Base-by-base conservation (phyloP, 2,329 filamentous ascomycete genomes). In the Aspergillus tamarii region DNA sequence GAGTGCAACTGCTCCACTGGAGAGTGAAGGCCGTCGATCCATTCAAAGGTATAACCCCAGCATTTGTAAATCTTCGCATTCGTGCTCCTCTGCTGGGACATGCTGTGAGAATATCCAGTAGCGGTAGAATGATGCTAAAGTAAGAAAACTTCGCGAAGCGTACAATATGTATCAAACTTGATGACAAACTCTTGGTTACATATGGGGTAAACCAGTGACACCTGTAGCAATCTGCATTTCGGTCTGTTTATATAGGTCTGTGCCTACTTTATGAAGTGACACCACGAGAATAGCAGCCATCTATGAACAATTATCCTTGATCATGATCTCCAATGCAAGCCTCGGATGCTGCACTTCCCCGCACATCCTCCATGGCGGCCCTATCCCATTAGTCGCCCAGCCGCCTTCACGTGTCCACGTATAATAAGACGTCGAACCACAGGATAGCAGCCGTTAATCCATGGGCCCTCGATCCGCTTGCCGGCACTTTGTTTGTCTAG, bases 1-100 rank as follows among this genome's bases (percentile, higher is more conserved):
- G 85, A 85, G 60, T 84, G 77, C 45, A 89, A 78, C 70, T 92
- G 80, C 60, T 89, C 84, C 8, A 81, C 76, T 1, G 85, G 86
- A 21, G 87, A 78, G 74, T 94, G 91, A 4, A 88, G 76, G 7
- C 45, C 45, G 23, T 84, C 74, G 1, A 90, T 91, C 83, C 90
- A 89, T 69, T 88, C 84, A 73, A 94, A 93, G 8, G 83, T 84
- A 71, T 91, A 86, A 23, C 86, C 89, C 87, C 89, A 93, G 67
- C 72, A 73, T 55, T 69, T 69, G 45, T 60, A 68, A 60, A 72
- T 60, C n/a, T 70, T 69, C 9, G 39, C 19, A 14, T 28, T 16
- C 26, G 28, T 52, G 14, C 19, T 11, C 2, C 7, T 34, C 16
- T 21, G 36, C 4, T 32, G 14, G n/a, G 46, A 34, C 58, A 60